Evolutionary conservation across 2,329 filamentous ascomycete species (phyloP).

Genomic region (Cyclaneusma minus): DNA sequence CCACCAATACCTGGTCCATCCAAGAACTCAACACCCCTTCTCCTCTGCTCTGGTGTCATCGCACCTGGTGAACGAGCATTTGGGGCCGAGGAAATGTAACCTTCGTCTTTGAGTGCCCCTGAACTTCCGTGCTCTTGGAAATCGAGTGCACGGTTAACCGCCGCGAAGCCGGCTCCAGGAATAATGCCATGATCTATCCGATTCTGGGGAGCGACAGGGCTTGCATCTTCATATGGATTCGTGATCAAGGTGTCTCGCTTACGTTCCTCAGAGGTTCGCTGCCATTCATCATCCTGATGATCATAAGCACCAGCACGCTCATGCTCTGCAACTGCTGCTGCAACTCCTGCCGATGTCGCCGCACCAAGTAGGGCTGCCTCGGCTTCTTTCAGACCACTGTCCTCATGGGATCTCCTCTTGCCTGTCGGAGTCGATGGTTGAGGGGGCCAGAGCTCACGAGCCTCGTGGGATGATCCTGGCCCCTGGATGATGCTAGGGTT

Average conservation of each 20-base stretch:
- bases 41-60: slow-evolving; percentile 27
- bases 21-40: slow-evolving; percentile 29
- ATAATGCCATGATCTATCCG: slow-evolving; percentile 15
- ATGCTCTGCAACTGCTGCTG: slow-evolving; percentile 34
- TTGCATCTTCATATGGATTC: slow-evolving; percentile 51
- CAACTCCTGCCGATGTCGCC: slow-evolving; percentile 36
- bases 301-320: slow-evolving; percentile 40
- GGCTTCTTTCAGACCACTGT: slow-evolving; percentile 14
- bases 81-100: slow-evolving; percentile 65
- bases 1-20: slow-evolving; percentile 34
- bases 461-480: slow-evolving; percentile 19
- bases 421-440: slow-evolving; percentile 8
- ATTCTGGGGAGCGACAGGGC: slow-evolving; percentile 40
- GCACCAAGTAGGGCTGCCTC: slow-evolving; percentile 26
- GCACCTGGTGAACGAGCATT: slow-evolving; percentile 36
- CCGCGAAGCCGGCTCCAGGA: slow-evolving; percentile 20
- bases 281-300: slow-evolving; percentile 48
- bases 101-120: slow-evolving; percentile 60
- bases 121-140: slow-evolving; percentile 43
- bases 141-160: too few species aligned
- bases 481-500: slow-evolving; percentile 76
- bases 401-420: slow-evolving; percentile 19
- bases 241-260: slow-evolving; percentile 52
- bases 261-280: slow-evolving; percentile 42
- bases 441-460: slow-evolving; percentile 1